Evolutionary conservation across 164 flowering plant species (phyloP), one percentile per base, ranked within the genome.

Genomic region (Litsea cubeba): DNA sequence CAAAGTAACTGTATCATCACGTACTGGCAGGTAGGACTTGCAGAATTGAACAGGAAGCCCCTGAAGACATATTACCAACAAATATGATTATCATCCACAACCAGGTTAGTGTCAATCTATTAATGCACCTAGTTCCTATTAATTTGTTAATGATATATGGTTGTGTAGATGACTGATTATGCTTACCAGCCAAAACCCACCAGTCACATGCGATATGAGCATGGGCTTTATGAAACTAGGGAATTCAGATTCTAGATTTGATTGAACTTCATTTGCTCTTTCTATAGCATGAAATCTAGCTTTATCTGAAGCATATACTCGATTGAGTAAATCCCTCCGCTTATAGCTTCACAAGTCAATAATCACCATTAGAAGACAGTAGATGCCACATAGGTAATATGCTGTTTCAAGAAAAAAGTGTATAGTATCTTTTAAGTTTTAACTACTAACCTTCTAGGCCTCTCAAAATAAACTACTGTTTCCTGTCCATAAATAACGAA

Each of bases 161-260:
- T 8, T 17, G 8, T 10, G 2, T 57, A 18, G 69, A 62, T 40
- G 23, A 63, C 46, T 1, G 17, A 75, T 30, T 12, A 2, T 46
- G 22, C 84, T 81, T 80, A 91, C 97, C 89, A 91, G 78, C 91
- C 91, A 91, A 82, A 89, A 92, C 20, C 93, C 89, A 23, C 88
- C 85, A 20, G 87, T 83, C 8, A 88, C 88, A 80, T 92, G 94
- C 3, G 94, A 90, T 32, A 83, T 90, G 17, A 84, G 89, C 94
- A 92, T 85, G n/a, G 85, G 81, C 74, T 90, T 92, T n/a, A 86
- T 79, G 76, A 88, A 86, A 73, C 79, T 84, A 5, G 93, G 97
- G 66, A 74, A 84, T 1, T 81, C 72, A 49, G 85, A 50, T 35
- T 79, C 85, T 35, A 88, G 69, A 49, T 70, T 77, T 2, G 82